These are phyloP conservation scores for Ceratocystis alfenasii DNA, from an alignment of 2,329 filamentous ascomycete genomes.

Conservation along the genomic window DNA sequence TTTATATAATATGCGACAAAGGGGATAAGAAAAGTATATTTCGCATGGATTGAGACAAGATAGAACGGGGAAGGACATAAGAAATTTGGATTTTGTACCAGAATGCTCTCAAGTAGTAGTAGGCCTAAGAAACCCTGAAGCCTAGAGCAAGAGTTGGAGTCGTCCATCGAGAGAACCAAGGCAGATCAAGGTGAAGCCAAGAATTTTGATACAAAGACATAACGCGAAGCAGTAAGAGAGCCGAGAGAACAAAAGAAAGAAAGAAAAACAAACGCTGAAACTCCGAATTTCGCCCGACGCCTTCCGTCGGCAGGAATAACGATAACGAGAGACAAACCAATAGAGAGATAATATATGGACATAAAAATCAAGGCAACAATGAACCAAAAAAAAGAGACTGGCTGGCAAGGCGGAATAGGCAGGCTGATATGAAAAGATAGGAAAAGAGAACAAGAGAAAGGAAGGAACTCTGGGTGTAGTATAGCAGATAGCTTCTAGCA, in stretches of 20 bases:
- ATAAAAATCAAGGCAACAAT: background rate
- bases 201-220: background rate
- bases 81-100: background rate
- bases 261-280: conserved; percentile 12
- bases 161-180: background rate
- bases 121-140: background rate
- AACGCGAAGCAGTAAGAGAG: background rate
- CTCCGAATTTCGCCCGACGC: background rate
- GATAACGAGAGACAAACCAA: conserved; percentile 8
- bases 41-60: background rate
- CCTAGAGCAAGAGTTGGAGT: background rate
- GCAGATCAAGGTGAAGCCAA: background rate
- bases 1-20: background rate
- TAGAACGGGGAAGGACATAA: background rate
- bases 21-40: background rate
- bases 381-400: background rate
- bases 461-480: background rate
- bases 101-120: background rate
- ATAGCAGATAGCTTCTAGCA: background rate
- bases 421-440: background rate
- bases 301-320: conserved; percentile 5
- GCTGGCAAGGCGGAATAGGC: background rate
- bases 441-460: background rate
- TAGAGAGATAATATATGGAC: background rate
- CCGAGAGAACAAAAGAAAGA: background rate